Base-by-base conservation (phyloP, 2,329 filamentous ascomycete species). In the Fusarium mundagurra region DNA sequence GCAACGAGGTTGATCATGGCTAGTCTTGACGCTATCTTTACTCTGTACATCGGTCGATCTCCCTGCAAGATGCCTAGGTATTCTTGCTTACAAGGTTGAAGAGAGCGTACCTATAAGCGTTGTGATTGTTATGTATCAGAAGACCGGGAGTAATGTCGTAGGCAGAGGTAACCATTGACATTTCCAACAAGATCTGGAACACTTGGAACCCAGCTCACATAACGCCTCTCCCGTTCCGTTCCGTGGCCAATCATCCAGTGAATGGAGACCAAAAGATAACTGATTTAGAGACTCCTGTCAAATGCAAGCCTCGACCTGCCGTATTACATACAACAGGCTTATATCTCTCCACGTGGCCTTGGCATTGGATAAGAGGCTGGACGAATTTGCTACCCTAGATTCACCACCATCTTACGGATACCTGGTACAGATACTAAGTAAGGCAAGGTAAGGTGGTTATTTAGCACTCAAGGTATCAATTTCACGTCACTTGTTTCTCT, bases 311-410 rank as follows among this genome's bases (percentile, higher is more conserved):
- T 68, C 61, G 47, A 57, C 55, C 41, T 62, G 47, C 24, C 36
- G 34, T 38, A 54, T 62, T 43, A 50, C 69, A 27, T n/a, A n/a
- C n/a, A n/a, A n/a, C 43, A 27, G 58, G 38, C 44, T 53, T 60
- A 38, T 39, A 39, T 47, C 38, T 44, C 36, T 76, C 75, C 76
- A 78, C 76, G 75, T 78, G 75, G 76, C 64, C 68, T 45, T 64
- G 58, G 70, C 66, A 77, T 69, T 78, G 76, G 76, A 68, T 41
- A 59, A 54, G 33, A 69, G 72, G 51, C 41, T 36, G 24, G 61
- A 61, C 24, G n/a, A 53, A 18, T 10, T 51, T 31, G 27, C 41
- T 59, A 68, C 58, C 51, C 63, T 62, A 67, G 38, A 51, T 34
- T 29, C 34, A 51, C 20, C 33, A 20, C 29, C 17, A 12, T 22